phyloP scores from a whole-genome alignment of 805 yeast species.

The Cyberlindnera mycetangii region DNA sequence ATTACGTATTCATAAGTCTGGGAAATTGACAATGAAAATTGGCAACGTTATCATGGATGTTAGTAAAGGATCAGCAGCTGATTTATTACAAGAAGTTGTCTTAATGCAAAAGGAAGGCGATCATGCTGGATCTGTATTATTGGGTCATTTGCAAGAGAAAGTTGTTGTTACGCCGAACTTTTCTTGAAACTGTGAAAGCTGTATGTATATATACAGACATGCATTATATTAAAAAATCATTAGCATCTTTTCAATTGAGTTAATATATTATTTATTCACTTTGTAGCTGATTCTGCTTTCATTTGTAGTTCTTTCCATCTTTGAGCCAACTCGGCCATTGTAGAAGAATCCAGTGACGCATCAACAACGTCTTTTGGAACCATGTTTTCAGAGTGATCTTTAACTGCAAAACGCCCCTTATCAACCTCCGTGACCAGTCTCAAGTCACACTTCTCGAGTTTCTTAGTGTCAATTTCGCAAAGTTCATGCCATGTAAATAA shows the following conservation, averaged over 20 bases:
- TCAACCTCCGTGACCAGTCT: slow-evolving; percentile 69
- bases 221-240: background rate
- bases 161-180: slow-evolving; percentile 57
- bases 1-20: slow-evolving; percentile 77
- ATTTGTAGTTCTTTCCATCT: slow-evolving; percentile 50
- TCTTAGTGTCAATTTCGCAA: slow-evolving; percentile 29
- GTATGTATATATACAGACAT: background rate
- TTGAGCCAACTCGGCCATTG: slow-evolving; percentile 65
- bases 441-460: slow-evolving; percentile 43
- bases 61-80: slow-evolving; percentile 63
- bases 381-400: slow-evolving; percentile 84
- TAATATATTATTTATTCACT: background rate
- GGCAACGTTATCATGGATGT: slow-evolving; percentile 72
- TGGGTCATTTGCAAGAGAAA: slow-evolving; percentile 58
- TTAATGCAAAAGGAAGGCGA: slow-evolving; percentile 39
- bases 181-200: too few species aligned
- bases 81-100: slow-evolving; percentile 72
- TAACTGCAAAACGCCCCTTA: slow-evolving; percentile 70
- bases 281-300: slow-evolving; percentile 25
- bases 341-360: slow-evolving; percentile 66
- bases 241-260: background rate
- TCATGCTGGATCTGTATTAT: slow-evolving; percentile 36
- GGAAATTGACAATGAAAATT: slow-evolving; percentile 69
- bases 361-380: slow-evolving; percentile 91
- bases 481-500: slow-evolving; percentile 86